A percentile compares a stretch with the other conserved stretches of the same genome.
Evolutionary conservation across 139 green algal genomes (phyloP).

Genomic region (Coccomyxa sp.): DNA sequence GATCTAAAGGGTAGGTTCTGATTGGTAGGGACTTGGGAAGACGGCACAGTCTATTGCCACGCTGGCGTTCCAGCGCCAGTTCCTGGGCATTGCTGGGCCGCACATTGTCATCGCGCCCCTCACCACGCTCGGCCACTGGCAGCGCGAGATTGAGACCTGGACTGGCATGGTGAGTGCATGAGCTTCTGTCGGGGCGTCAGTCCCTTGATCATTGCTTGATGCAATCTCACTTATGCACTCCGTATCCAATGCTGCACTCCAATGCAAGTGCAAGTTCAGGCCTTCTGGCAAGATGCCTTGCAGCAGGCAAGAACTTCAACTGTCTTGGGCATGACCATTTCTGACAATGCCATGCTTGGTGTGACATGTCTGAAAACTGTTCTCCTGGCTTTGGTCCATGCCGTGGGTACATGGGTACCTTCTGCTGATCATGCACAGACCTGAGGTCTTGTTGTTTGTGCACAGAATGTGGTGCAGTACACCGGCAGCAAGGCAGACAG

Average conservation of each 20-base stretch:
- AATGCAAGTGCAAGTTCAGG: too few species aligned
- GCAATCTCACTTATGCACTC: neutral
- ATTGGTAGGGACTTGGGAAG: constrained; percentile 84
- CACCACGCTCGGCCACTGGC: constrained; percentile 91
- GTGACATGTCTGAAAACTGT: too few species aligned
- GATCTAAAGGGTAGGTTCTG: too few species aligned
- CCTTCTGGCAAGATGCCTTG: too few species aligned
- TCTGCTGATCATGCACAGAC: too few species aligned
- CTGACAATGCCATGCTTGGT: too few species aligned
- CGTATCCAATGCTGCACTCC: neutral
- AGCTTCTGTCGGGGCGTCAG: neutral
- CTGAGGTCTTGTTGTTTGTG: neutral
- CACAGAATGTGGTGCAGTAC: constrained; percentile 78
- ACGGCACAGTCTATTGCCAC: constrained; percentile 64
- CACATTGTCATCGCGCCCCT: constrained; percentile 92
- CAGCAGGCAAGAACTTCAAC: too few species aligned
- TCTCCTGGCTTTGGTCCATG: too few species aligned
- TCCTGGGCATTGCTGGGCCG: constrained; percentile 48
- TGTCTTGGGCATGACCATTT: too few species aligned
- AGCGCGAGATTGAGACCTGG: constrained; percentile 88
- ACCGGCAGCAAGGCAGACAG: constrained; percentile 56
- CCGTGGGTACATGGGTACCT: too few species aligned
- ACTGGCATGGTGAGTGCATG: constrained; percentile 59
- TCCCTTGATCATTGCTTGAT: too few species aligned
- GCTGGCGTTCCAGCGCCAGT: constrained; percentile 60